Evolutionary conservation across 1,284 basidiomycete species (phyloP).

Genomic region (Ustilago sp.): DNA sequence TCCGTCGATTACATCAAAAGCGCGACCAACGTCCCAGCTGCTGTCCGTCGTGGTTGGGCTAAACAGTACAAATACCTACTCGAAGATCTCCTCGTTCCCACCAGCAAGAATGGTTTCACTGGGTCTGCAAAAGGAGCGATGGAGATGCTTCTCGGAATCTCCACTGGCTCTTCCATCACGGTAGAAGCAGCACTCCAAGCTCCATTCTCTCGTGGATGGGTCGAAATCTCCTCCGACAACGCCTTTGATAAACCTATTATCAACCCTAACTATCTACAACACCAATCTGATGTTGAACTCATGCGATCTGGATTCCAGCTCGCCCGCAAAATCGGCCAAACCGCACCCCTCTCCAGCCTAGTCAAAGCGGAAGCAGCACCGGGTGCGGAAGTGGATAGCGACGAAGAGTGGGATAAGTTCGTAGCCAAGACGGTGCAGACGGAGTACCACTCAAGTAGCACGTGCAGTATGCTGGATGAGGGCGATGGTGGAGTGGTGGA

Average conservation of each 20-base stretch:
- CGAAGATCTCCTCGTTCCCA: constrained; percentile 32
- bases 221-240: constrained; percentile 52
- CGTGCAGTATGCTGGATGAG: constrained; percentile 77
- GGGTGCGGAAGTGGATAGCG: constrained; percentile 32
- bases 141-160: constrained; percentile 61
- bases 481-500: constrained; percentile 77
- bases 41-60: constrained; percentile 46
- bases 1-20: constrained; percentile 39
- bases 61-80: constrained; percentile 52
- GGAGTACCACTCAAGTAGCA: constrained; percentile 72
- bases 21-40: constrained; percentile 41
- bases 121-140: constrained; percentile 42
- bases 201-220: constrained; percentile 63
- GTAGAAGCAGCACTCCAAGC: constrained; percentile 60
- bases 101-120: constrained; percentile 39
- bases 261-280: constrained; percentile 60
- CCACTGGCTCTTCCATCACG: constrained; percentile 39
- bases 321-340: constrained; percentile 49
- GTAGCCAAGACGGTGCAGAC: constrained; percentile 43
- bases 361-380: constrained; percentile 38
- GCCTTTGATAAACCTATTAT: constrained; percentile 55
- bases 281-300: constrained; percentile 53
- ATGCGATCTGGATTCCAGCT: constrained; percentile 57
- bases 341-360: constrained; percentile 38
- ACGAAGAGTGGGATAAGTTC: constrained; percentile 52